Evolutionary conservation across 805 yeast species (phyloP).

Genomic region (Novakomyces olei): DNA sequence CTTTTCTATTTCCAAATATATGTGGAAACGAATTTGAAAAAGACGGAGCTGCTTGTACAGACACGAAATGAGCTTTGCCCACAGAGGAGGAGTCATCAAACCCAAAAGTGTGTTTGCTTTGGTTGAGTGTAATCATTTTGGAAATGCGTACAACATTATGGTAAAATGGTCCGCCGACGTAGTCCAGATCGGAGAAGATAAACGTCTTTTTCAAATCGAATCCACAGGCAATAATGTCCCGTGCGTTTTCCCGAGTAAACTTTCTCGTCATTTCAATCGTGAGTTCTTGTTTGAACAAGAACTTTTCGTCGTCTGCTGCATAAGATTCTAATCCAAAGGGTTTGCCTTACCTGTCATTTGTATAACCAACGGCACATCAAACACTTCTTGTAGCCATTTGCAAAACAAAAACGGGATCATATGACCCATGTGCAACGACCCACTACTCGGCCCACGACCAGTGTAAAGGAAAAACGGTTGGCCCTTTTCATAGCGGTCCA

Average conservation of each 20-base stretch:
- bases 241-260: constrained; percentile 64
- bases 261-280: constrained; percentile 71
- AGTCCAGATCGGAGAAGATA: constrained; percentile 75
- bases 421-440: constrained; percentile 90
- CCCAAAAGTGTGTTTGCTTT: constrained; percentile 92
- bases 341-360: constrained; percentile 28
- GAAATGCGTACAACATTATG: constrained; percentile 84
- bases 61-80: constrained; percentile 86
- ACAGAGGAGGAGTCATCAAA: constrained; percentile 86
- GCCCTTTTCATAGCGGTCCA: constrained; percentile 80
- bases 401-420: constrained; percentile 72
- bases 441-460: constrained; percentile 92
- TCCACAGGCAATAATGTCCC: constrained; percentile 83
- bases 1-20: constrained; percentile 61
- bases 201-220: constrained; percentile 88
- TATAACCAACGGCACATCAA: constrained; percentile 83
- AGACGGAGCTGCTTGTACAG: constrained; percentile 87
- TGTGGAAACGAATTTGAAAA: constrained; percentile 93
- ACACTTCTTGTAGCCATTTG: constrained; percentile 85
- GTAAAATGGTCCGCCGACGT: constrained; percentile 84
- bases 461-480: constrained; percentile 90
- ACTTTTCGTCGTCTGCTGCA: constrained; percentile 95
- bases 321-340: constrained; percentile 3
- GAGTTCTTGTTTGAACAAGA: constrained; percentile 74
- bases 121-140: constrained; percentile 88